Evolutionary conservation across 345 rosid species (phyloP).

Genomic region (Carallia pectinifolia): DNA sequence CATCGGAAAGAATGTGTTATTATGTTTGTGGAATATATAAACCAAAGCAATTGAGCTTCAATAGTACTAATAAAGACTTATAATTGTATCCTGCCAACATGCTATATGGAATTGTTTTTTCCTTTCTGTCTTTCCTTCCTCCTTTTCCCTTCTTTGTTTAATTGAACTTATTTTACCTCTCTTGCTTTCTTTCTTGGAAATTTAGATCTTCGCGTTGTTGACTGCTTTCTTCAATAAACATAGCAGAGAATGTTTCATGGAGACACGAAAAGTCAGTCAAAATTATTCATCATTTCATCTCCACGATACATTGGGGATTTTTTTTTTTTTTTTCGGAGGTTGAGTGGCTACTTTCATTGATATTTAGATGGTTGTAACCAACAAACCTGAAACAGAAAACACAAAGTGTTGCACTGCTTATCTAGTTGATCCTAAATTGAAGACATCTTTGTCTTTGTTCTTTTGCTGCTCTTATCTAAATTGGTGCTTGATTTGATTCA

Average conservation of each 20-base stretch:
- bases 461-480: not conserved
- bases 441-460: not conserved
- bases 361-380: not conserved
- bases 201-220: not conserved
- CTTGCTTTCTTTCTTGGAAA: not conserved
- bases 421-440: not conserved
- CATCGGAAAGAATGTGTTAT: not conserved
- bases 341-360: not conserved
- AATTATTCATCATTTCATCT: not conserved
- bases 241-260: not conserved
- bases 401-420: not conserved
- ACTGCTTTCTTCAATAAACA: not conserved
- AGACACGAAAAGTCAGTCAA: not conserved
- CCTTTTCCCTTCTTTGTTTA: too few relatives aligned
- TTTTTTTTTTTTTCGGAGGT: not conserved
- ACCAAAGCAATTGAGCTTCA: not conserved
- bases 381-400: not conserved
- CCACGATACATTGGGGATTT: too few relatives aligned
- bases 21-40: not conserved
- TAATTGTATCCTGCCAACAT: not conserved
- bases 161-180: too few relatives aligned
- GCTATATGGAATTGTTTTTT: not conserved
- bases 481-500: conserved; percentile 1
- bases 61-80: not conserved
- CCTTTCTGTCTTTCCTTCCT: not conserved